Evolutionary conservation across 1,284 basidiomycete species (phyloP), one percentile per base, ranked within the genome.

Genomic region (Mycosarcoma maydis): DNA sequence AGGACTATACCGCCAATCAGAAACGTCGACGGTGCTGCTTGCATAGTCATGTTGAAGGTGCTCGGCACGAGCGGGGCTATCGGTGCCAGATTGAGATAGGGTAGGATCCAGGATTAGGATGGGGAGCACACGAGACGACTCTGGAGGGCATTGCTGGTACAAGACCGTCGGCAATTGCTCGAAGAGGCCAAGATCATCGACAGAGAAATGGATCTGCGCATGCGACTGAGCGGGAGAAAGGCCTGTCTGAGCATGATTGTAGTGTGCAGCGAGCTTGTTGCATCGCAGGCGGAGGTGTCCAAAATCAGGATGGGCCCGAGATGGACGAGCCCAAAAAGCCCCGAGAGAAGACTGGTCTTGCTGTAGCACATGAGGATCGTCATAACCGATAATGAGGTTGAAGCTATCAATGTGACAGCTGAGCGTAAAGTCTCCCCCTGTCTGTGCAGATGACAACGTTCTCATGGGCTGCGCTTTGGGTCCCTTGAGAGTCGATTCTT

Each of bases 271-370:
- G 13, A 72, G 34, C n/a, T 37, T 58, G 29, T 69, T 59, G 30
- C 48, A 46, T 13, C 59, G 51, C 34, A 76, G 24, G 22, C 74
- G 72, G n/a, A 76, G 27, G 27, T 76, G 74, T 8, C 66, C 74
- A 19, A 72, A 49, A 26, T 52, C 36, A 4, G 74, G 74, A 42
- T 73, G 71, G 1, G 36, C 40, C 16, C 64, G 62, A 16, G 54
- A 42, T 2, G 73, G 73, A 17, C 65, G 55, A n/a, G 46, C 26
- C 73, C 73, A 76, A 44, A 69, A 76, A 9, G 46, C 47, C 16
- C 52, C 45, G 23, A 62, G n/a, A 4, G 56, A 52, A 3, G 42
- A 23, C 5, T 19, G 29, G 3, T 9, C 27, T 20, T 16, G 27
- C n/a, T 37, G 34, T 6, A 41, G 45, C 11, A 23, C 14, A 7